phyloP scores from a whole-genome alignment of 1,284 basidiomycete genomes.

The Cystobasidium sp. region DNA sequence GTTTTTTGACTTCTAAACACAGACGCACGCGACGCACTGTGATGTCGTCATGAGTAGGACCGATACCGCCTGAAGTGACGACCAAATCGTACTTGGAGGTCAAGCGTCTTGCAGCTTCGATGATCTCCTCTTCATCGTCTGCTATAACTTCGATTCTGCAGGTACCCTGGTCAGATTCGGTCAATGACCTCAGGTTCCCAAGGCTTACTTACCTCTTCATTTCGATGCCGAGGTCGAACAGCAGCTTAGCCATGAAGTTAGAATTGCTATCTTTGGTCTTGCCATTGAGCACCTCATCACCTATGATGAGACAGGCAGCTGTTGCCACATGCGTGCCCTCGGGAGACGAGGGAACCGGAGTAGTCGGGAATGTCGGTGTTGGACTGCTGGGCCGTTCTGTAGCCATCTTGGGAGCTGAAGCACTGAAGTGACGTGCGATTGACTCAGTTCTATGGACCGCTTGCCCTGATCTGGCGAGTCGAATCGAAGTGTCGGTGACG shows the following conservation, averaged over 20 bases:
- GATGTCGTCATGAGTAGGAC: conserved; percentile 54
- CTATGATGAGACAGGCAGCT: conserved; percentile 72
- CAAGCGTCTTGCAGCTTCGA: conserved; percentile 82
- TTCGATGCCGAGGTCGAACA: conserved; percentile 81
- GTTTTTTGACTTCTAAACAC: neutral
- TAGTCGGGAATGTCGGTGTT: conserved; percentile 9
- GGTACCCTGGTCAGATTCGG: neutral
- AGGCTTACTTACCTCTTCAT: conserved; percentile 62
- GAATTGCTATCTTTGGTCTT: conserved; percentile 74
- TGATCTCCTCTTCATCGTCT: conserved; percentile 84
- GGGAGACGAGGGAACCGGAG: conserved; percentile 4
- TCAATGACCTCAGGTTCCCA: neutral
- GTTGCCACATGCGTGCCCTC: conserved; percentile 65
- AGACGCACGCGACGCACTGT: conserved; percentile 5
- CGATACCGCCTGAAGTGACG: conserved; percentile 82
- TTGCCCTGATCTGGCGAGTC: neutral
- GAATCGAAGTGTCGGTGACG: conserved; percentile 10
- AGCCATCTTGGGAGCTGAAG: conserved; percentile 6
- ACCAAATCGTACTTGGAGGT: conserved; percentile 84
- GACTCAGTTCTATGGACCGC: neutral
- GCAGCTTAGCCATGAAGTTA: conserved; percentile 65
- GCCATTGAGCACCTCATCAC: conserved; percentile 61
- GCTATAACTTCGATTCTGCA: conserved; percentile 83
- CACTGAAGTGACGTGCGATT: neutral
- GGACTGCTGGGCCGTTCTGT: neutral